Evolutionary conservation across 1,284 basidiomycete species (phyloP).

Genomic region (Schizophyllum commune): DNA sequence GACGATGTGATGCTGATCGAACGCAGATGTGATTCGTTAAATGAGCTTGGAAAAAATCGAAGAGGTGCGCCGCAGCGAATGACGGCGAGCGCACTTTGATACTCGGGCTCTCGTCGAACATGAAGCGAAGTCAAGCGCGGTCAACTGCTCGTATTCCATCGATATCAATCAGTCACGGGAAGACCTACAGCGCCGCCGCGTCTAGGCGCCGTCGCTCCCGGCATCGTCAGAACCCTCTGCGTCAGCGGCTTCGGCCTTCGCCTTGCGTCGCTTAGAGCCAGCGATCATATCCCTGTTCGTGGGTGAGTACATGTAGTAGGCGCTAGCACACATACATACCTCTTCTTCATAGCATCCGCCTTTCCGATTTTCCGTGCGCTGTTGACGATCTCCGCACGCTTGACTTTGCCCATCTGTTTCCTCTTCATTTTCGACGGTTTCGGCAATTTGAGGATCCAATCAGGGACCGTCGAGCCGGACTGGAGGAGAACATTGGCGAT

Average conservation of each 20-base stretch:
- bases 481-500: constrained; percentile 93
- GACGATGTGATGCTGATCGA: too few species aligned
- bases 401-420: constrained; percentile 76
- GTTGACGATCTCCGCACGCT: constrained; percentile 72
- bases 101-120: too few species aligned
- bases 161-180: too few species aligned
- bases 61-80: too few species aligned
- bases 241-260: constrained; percentile 16
- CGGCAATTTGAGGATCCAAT: constrained; percentile 84
- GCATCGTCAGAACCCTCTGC: too few species aligned
- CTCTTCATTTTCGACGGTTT: constrained; percentile 88
- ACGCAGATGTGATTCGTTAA: too few species aligned
- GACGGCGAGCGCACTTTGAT: too few species aligned
- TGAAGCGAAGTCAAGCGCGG: too few species aligned
- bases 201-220: too few species aligned
- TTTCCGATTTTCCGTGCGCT: constrained; percentile 67
- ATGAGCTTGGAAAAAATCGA: too few species aligned
- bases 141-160: too few species aligned
- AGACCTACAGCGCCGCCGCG: too few species aligned
- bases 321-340: constrained; percentile 31
- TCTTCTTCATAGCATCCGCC: constrained; percentile 66
- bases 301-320: constrained; percentile 5
- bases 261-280: constrained; percentile 58
- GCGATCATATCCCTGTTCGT: constrained; percentile 61
- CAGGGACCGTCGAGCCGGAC: constrained; percentile 83